Conservation (phyloP, 495 filamentous ascomycete species). For the Achaetomiella virescens region DNA sequence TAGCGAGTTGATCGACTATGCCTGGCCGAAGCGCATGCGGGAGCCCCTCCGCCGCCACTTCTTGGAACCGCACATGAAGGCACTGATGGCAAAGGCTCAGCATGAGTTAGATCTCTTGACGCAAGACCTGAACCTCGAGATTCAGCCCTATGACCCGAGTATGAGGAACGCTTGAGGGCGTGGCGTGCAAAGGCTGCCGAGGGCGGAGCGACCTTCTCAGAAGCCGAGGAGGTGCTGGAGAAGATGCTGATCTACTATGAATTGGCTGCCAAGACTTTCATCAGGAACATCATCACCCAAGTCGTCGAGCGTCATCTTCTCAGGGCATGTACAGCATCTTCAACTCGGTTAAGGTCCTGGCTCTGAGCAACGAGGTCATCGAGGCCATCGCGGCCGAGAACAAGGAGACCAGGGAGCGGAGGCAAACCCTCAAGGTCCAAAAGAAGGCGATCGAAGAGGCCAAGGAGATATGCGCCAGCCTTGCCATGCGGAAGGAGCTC, state of each 20-base stretch:
- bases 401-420: slow-evolving; percentile 32
- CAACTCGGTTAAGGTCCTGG: slow-evolving; percentile 31
- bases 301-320: slow-evolving; percentile 33
- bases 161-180: slow-evolving; percentile 31
- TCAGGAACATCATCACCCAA: slow-evolving; percentile 35
- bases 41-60: slow-evolving; percentile 33
- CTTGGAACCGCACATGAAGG: slow-evolving; percentile 33
- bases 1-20: slow-evolving; percentile 34
- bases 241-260: slow-evolving; percentile 43
- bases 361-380: slow-evolving; percentile 25
- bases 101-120: slow-evolving; percentile 32
- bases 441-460: slow-evolving; percentile 37
- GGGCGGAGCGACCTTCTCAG: slow-evolving; percentile 27
- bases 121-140: slow-evolving; percentile 34
- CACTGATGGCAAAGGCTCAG: slow-evolving; percentile 32
- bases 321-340: slow-evolving; percentile 37
- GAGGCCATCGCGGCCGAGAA: slow-evolving; percentile 37
- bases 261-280: slow-evolving; percentile 34
- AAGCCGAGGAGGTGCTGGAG: slow-evolving; percentile 37
- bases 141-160: slow-evolving; percentile 39
- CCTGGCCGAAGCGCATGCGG: slow-evolving; percentile 38
- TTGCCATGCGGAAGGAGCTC: slow-evolving; percentile 37
- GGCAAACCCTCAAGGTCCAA: slow-evolving; percentile 27
- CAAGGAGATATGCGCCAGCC: slow-evolving; percentile 33
- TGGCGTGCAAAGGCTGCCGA: slow-evolving; percentile 25